Evolutionary conservation across 768 basidiomycete species (phyloP).

Genomic region (Sistotremastrum suecicum): DNA sequence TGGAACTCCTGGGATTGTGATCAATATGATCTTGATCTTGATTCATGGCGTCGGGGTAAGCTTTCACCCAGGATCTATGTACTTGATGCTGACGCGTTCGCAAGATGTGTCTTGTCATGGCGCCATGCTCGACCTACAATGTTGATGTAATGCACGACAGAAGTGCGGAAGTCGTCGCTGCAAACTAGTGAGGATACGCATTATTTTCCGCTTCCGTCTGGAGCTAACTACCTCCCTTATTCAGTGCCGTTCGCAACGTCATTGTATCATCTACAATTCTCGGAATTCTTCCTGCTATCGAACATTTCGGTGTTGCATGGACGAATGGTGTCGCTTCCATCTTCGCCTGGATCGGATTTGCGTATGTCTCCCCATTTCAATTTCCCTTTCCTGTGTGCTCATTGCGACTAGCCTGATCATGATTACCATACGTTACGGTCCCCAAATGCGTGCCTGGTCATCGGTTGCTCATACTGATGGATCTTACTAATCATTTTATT

Average conservation of each 20-base stretch:
- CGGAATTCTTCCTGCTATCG: conserved; percentile 38
- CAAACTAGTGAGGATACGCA: conserved; percentile 28
- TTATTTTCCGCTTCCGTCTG: no score
- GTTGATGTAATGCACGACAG: conserved; percentile 46
- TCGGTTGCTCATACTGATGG: no score
- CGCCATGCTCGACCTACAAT: conserved; percentile 39
- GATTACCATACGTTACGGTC: conserved; percentile 43
- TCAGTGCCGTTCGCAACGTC: conserved; percentile 34
- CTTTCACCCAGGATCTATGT: conserved; percentile 4
- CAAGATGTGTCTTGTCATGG: conserved; percentile 43
- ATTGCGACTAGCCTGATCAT: conserved; percentile 28
- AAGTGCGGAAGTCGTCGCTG: conserved; percentile 54
- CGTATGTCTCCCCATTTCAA: conserved; percentile 29
- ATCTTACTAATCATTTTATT: no score
- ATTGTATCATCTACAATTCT: conserved; percentile 29
- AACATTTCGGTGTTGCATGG: conserved; percentile 32
- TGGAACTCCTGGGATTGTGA: conserved; percentile 32
- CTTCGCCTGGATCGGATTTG: conserved; percentile 34
- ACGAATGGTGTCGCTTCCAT: conserved; percentile 35
- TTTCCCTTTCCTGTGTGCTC: neutral
- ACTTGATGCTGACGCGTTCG: neutral
- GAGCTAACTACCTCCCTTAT: no score
- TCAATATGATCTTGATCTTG: conserved; percentile 44
- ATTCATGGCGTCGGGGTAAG: conserved; percentile 55
- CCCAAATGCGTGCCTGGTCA: conserved; percentile 35